A percentile compares a stretch with the other conserved stretches of the same genome.
Conservation (phyloP, 768 basidiomycete species). For the Phaeotremella skinneri region DNA sequence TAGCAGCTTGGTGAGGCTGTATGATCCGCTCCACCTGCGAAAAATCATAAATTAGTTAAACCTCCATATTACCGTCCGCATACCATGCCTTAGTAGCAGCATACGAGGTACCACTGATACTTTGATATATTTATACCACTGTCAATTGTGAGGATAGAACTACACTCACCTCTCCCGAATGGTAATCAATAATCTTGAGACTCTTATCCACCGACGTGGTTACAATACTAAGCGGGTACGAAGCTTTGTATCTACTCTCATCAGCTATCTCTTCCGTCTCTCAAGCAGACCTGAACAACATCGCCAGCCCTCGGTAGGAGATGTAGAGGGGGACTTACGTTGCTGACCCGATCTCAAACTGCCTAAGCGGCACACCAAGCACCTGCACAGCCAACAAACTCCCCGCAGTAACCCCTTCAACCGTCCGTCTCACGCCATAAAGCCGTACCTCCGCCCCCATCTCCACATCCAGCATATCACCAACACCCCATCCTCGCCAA, state of each 20-base stretch:
- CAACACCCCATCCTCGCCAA: slow-evolving; percentile 21
- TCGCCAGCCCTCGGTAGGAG: background rate
- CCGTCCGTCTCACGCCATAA: slow-evolving; percentile 32
- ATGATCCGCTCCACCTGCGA: slow-evolving; percentile 43
- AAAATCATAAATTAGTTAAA: background rate
- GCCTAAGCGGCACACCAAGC: slow-evolving; percentile 29
- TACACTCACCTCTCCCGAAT: slow-evolving; percentile 38
- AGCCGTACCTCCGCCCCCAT: slow-evolving; percentile 31
- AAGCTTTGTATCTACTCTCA: slow-evolving; percentile 26
- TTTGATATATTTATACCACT: no score
- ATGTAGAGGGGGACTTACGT: slow-evolving; percentile 26
- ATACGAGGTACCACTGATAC: background rate
- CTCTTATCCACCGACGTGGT: slow-evolving; percentile 48
- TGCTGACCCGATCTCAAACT: slow-evolving; percentile 40
- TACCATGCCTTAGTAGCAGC: background rate
- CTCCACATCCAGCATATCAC: slow-evolving; percentile 27
- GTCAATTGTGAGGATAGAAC: background rate
- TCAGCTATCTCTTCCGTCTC: no score
- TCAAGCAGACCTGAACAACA: no score
- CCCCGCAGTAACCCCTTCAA: slow-evolving; percentile 40
- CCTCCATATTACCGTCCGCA: no score
- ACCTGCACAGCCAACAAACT: slow-evolving; percentile 39
- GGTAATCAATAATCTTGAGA: slow-evolving; percentile 40
- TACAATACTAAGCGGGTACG: slow-evolving; percentile 29
- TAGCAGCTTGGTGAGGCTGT: slow-evolving; percentile 44